A percentile compares a stretch with the other conserved stretches of the same genome.
phyloP scores from a whole-genome alignment of 345 rosid species.

The Hypericum androsaemum region DNA sequence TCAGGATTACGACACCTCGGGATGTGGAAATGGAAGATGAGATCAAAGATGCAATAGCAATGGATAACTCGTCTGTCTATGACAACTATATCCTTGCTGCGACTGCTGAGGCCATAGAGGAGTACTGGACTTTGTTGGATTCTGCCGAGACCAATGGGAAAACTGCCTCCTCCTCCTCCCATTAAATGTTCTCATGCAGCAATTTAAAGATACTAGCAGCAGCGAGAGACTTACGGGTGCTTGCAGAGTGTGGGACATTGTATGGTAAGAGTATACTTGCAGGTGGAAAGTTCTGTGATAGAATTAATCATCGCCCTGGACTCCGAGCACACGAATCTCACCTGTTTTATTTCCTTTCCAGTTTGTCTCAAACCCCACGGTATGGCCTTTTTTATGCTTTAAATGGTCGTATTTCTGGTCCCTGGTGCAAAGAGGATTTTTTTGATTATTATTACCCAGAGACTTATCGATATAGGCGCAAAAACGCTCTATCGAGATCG shows the following conservation, averaged over 20 bases:
- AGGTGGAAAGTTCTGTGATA: slow-evolving; percentile 82
- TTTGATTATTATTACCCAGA: too few relatives aligned
- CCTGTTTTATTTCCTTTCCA: too few relatives aligned
- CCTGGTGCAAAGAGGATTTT: too few relatives aligned
- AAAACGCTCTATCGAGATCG: too few relatives aligned
- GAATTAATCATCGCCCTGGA: slow-evolving; percentile 85
- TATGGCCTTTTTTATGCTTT: too few relatives aligned
- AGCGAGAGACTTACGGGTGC: slow-evolving; percentile 60
- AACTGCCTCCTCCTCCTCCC: slow-evolving; percentile 17
- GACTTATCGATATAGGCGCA: too few relatives aligned
- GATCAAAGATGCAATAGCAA: too few relatives aligned
- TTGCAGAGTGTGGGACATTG: slow-evolving; percentile 78
- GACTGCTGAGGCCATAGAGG: slow-evolving; percentile 56
- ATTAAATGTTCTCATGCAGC: too few relatives aligned
- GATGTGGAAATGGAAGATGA: slow-evolving; percentile 74
- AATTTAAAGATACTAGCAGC: too few relatives aligned
- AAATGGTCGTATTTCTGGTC: too few relatives aligned
- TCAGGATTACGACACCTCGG: slow-evolving; percentile 24
- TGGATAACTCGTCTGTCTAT: slow-evolving; percentile 34
- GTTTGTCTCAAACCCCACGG: too few relatives aligned
- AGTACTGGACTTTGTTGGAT: slow-evolving; percentile 51
- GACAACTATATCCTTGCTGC: slow-evolving; percentile 72
- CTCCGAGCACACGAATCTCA: slow-evolving; percentile 92
- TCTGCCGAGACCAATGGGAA: slow-evolving; percentile 24
- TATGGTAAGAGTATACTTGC: slow-evolving; percentile 91